phyloP scores from a whole-genome alignment of 148 eudicot genomes.

The Amaranthus palmeri region DNA sequence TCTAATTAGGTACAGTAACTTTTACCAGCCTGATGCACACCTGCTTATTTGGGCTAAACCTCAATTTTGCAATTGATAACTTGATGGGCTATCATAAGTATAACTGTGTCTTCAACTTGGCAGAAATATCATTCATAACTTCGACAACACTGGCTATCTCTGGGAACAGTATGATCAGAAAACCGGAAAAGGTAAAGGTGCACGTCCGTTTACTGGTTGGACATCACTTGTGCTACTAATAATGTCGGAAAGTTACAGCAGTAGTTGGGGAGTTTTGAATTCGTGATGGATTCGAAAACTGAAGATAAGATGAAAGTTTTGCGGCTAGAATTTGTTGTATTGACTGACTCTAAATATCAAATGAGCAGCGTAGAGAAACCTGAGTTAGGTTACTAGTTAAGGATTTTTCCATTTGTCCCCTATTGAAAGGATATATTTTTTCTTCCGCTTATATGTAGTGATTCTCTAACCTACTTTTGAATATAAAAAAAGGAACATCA shows the following conservation, averaged over 20 bases:
- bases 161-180: conserved; percentile 98
- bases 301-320: background rate
- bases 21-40: background rate
- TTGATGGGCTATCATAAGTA: background rate
- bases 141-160: conserved; percentile 58
- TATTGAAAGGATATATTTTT: too few species aligned
- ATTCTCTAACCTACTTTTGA: too few species aligned
- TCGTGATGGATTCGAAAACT: conserved; percentile 1
- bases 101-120: conserved; percentile 11
- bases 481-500: too few species aligned
- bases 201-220: conserved; percentile 88
- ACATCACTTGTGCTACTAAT: conserved; percentile 72
- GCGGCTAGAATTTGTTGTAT: conserved; percentile 7
- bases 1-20: conserved; percentile 55
- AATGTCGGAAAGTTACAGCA: conserved; percentile 73
- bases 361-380: background rate
- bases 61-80: too few species aligned
- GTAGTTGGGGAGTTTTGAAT: conserved; percentile 39
- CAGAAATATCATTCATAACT: conserved; percentile 74
- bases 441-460: too few species aligned
- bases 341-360: background rate
- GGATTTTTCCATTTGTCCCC: too few species aligned
- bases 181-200: conserved; percentile 84
- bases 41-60: conserved; percentile 3
- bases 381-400: background rate